Conservation (phyloP, 2,329 filamentous ascomycete genomes). For the Trichoderma oligosporum region DNA sequence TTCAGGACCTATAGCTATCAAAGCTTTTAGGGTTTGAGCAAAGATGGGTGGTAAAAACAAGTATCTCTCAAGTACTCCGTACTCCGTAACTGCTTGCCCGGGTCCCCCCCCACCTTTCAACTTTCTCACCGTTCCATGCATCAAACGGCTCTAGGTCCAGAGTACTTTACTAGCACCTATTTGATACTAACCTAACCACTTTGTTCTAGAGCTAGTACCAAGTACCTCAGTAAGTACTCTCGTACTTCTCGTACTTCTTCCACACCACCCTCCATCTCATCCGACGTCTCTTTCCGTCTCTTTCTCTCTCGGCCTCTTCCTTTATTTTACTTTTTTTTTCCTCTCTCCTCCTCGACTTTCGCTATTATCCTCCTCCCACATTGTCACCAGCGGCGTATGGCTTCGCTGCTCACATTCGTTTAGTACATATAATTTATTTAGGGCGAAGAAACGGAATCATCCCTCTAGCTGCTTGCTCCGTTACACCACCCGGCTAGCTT, state of each 20-base stretch:
- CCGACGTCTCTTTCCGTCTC: slow-evolving; percentile 14
- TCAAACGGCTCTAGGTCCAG: neutral
- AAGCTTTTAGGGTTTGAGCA: too few relatives aligned
- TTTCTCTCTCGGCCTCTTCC: slow-evolving; percentile 11
- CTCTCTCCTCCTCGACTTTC: slow-evolving; percentile 1
- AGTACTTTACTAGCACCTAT: neutral
- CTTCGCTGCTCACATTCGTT: slow-evolving; percentile 19
- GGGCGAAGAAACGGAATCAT: neutral
- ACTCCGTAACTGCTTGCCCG: too few relatives aligned
- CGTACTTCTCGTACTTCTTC: slow-evolving; percentile 1
- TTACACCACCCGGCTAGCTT: slow-evolving; percentile 2
- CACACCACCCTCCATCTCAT: slow-evolving; percentile 11
- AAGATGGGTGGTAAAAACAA: neutral
- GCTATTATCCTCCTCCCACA: neutral
- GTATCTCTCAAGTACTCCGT: neutral
- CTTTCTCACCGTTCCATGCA: neutral
- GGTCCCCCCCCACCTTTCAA: neutral
- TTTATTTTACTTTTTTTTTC: neutral
- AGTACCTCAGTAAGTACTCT: slow-evolving; percentile 1
- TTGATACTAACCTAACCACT: neutral
- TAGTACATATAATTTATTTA: neutral
- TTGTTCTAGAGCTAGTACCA: neutral
- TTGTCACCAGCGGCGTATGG: slow-evolving; percentile 5
- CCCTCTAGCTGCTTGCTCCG: neutral
- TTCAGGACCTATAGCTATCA: too few relatives aligned